These are phyloP conservation scores for Irineochytrium annulatum DNA, from an alignment of 192 early-diverging fungal genomes.

Conservation along the genomic window DNA sequence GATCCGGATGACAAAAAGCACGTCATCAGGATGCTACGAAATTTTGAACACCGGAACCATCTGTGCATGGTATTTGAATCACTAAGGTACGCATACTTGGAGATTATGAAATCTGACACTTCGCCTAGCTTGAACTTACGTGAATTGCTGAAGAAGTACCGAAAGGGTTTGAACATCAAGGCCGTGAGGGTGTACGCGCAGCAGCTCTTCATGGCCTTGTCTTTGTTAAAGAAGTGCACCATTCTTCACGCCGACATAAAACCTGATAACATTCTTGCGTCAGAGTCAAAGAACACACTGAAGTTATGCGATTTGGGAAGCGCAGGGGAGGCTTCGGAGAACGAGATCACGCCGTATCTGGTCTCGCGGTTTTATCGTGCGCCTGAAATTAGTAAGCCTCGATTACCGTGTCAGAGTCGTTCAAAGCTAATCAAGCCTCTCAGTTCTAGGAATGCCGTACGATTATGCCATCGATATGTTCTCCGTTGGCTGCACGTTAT, in stretches of 20 bases:
- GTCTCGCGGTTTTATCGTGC: conserved; percentile 95
- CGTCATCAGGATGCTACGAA: conserved; percentile 73
- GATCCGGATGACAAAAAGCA: conserved; percentile 90
- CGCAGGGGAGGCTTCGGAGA: conserved; percentile 81
- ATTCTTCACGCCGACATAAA: conserved; percentile 96
- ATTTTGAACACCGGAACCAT: conserved; percentile 89
- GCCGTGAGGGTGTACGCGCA: conserved; percentile 89
- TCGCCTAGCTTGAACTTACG: conserved; percentile 76
- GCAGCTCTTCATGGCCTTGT: conserved; percentile 82
- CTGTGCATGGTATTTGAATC: conserved; percentile 94
- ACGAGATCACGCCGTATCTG: conserved; percentile 93
- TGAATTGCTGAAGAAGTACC: conserved; percentile 91
- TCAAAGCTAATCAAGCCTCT: conserved; percentile 7
- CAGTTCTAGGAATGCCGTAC: conserved; percentile 83
- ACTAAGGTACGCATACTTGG: conserved; percentile 50
- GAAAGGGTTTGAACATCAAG: conserved; percentile 89
- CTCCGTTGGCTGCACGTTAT: conserved; percentile 92
- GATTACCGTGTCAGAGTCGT: background rate
- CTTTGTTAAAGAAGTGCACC: conserved; percentile 74
- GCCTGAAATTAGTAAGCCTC: conserved; percentile 84
- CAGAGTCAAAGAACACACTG: conserved; percentile 67
- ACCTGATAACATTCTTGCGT: conserved; percentile 95
- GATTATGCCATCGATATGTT: conserved; percentile 90
- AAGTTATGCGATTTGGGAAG: conserved; percentile 95
- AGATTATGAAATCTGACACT: background rate